phyloP scores from a whole-genome alignment of 129 eudicot genomes.

The Ambrosia artemisiifolia region DNA sequence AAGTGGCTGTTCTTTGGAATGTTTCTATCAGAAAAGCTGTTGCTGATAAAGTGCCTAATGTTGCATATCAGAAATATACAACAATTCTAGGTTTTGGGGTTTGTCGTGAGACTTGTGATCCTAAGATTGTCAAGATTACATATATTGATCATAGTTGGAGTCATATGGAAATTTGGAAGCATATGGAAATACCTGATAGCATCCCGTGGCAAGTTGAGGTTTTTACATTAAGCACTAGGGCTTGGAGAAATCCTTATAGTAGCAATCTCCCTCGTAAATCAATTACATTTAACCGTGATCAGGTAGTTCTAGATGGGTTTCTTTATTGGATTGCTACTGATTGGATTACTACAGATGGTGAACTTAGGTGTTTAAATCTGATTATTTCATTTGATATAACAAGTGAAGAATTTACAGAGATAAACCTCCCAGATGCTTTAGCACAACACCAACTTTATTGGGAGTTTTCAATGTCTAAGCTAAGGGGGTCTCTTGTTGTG shows the following conservation, averaged over 20 bases:
- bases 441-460: no score
- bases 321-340: no score
- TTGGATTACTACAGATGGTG: no score
- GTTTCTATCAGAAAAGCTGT: not conserved
- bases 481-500: not conserved
- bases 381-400: no score
- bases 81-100: not conserved
- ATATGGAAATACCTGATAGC: not conserved
- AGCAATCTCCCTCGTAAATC: not conserved
- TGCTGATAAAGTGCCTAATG: not conserved
- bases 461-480: not conserved
- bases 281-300: no score
- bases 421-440: no score
- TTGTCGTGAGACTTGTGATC: not conserved
- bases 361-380: no score
- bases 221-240: not conserved
- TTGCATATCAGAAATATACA: rapidly evolving
- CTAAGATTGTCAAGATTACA: no score
- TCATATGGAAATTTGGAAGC: no score
- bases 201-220: not conserved
- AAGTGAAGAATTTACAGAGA: no score
- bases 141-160: no score
- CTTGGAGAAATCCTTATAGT: not conserved
- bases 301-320: no score
- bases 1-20: conserved; percentile 10